phyloP scores from a whole-genome alignment of 495 filamentous ascomycete genomes.

The Sphaerosporella brunnea region DNA sequence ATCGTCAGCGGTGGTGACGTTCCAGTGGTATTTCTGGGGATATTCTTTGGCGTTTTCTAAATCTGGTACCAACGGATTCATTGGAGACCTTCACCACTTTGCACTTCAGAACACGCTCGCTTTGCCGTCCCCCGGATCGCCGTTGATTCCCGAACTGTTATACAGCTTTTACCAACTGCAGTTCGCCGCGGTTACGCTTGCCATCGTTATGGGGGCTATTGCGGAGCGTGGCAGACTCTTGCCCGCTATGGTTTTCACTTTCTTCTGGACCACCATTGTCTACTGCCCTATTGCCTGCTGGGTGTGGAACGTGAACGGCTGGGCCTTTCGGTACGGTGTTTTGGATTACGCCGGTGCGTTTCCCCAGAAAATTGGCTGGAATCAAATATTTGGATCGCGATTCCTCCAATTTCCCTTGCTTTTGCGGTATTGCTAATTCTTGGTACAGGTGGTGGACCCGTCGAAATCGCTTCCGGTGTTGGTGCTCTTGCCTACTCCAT shows the following conservation, averaged over 20 bases:
- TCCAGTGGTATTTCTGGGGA: conserved; percentile 99
- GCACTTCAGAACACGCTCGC: conserved; percentile 65
- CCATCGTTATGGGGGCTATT: conserved; percentile 79
- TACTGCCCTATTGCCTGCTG: conserved; percentile 95
- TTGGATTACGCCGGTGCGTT: conserved; percentile 72
- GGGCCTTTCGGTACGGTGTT: conserved; percentile 81
- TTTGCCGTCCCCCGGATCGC: conserved; percentile 62
- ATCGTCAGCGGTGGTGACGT: conserved; percentile 71
- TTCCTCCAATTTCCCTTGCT: no score
- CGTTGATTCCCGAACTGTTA: conserved; percentile 68
- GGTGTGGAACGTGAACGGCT: conserved; percentile 88
- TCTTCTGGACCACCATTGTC: conserved; percentile 90
- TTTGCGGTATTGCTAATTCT: not conserved
- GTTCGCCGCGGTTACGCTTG: conserved; percentile 85
- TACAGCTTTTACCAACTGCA: conserved; percentile 92
- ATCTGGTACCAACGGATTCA: conserved; percentile 61
- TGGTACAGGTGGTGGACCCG: conserved; percentile 52
- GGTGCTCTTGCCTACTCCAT: conserved; percentile 86
- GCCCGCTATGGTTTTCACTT: conserved; percentile 87
- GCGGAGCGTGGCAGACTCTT: conserved; percentile 88
- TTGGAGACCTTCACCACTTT: conserved; percentile 74
- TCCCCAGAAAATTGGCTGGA: not conserved
- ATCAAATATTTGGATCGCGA: no score
- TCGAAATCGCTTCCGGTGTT: conserved; percentile 90
- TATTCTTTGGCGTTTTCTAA: conserved; percentile 85